These are phyloP conservation scores for Pichia terricola DNA, from an alignment of 1,139 yeast species.

Conservation along the genomic window DNA sequence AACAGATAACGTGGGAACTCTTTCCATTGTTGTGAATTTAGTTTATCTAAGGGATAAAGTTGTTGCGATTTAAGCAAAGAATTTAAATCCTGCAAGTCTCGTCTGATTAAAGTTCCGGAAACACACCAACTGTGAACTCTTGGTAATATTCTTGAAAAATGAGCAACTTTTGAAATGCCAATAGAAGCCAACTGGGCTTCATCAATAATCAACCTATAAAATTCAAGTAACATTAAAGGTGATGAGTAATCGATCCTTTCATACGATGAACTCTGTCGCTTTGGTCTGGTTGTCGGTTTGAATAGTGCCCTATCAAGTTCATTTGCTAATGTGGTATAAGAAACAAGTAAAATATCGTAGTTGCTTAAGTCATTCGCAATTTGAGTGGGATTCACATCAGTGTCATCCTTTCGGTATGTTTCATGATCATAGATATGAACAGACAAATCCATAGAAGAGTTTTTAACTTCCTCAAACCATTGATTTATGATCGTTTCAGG, in stretches of 20 bases:
- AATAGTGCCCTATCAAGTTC: slow-evolving; percentile 80
- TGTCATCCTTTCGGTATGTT: too few species aligned
- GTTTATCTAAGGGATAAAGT: slow-evolving; percentile 48
- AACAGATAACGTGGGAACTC: slow-evolving; percentile 19
- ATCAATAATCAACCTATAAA: slow-evolving; percentile 83
- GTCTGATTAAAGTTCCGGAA: slow-evolving; percentile 84
- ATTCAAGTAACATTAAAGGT: slow-evolving; percentile 75
- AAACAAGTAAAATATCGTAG: slow-evolving; percentile 70
- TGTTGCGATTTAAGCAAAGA: slow-evolving; percentile 63
- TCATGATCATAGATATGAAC: slow-evolving; percentile 31
- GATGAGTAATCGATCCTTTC: slow-evolving; percentile 52
- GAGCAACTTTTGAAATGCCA: slow-evolving; percentile 65
- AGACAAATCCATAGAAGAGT: slow-evolving; percentile 47
- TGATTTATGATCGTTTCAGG: slow-evolving; percentile 77
- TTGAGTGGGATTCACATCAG: slow-evolving; percentile 15
- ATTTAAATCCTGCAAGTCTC: slow-evolving; percentile 54
- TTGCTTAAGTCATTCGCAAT: slow-evolving; percentile 27
- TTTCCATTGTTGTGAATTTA: slow-evolving; percentile 23
- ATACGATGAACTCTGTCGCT: slow-evolving; percentile 30
- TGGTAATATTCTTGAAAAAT: slow-evolving; percentile 71
- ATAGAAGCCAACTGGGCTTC: slow-evolving; percentile 91
- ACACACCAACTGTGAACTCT: slow-evolving; percentile 93
- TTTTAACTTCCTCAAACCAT: slow-evolving; percentile 68
- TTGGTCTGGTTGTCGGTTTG: slow-evolving; percentile 49
- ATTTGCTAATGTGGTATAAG: slow-evolving; percentile 58